Conservation (phyloP, 1,139 yeast genomes). For the Sugiyamaella pinicola region DNA sequence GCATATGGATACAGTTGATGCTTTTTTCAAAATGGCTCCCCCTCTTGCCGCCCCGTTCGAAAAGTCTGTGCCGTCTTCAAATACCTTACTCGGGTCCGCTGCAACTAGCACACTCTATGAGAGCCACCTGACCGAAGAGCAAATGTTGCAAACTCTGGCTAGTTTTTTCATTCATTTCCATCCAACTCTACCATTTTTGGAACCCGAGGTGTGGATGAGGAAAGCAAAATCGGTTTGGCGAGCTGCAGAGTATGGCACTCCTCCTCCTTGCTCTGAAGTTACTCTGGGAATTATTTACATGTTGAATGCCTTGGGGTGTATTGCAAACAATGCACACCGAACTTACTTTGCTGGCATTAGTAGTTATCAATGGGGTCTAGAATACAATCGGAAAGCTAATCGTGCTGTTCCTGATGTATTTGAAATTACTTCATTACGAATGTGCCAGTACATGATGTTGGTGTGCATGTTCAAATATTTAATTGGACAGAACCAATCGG, state of each 20-base stretch:
- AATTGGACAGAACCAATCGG: slow-evolving; percentile 26
- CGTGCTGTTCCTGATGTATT: slow-evolving; percentile 27
- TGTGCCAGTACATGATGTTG: slow-evolving; percentile 28
- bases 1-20: slow-evolving; percentile 1
- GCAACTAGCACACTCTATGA: slow-evolving; percentile 17
- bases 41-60: slow-evolving; percentile 10
- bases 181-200: slow-evolving; percentile 30
- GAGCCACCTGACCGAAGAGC: slow-evolving; percentile 31
- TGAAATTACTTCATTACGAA: slow-evolving; percentile 23
- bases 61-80: slow-evolving; percentile 8
- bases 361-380: slow-evolving; percentile 29
- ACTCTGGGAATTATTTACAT: slow-evolving; percentile 32
- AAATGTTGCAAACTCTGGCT: slow-evolving; percentile 31
- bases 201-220: slow-evolving; percentile 29
- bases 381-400: slow-evolving; percentile 27
- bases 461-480: slow-evolving; percentile 25
- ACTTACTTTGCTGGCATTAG: slow-evolving; percentile 27
- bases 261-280: slow-evolving; percentile 22
- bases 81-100: slow-evolving; percentile 6
- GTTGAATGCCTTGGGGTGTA: slow-evolving; percentile 30
- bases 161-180: slow-evolving; percentile 29
- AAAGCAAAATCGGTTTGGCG: slow-evolving; percentile 33
- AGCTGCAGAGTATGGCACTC: slow-evolving; percentile 28
- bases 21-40: slow-evolving; percentile 6
- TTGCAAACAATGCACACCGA: slow-evolving; percentile 22